phyloP scores from a whole-genome alignment of 108 stramenopile genomes.

The Nitzschia putrida region DNA sequence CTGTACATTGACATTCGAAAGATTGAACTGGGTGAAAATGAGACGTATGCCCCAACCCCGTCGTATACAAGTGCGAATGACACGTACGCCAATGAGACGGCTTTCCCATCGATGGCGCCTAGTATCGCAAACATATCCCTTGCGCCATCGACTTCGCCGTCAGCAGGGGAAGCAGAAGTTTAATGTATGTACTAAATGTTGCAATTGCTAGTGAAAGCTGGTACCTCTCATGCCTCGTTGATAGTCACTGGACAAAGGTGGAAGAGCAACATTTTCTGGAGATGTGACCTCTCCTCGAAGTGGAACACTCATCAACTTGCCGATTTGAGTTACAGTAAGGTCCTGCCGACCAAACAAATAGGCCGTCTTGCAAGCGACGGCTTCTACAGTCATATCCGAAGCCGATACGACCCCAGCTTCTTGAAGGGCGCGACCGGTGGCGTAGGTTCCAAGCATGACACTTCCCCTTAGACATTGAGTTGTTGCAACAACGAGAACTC shows the following conservation, averaged over 20 bases:
- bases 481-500: conserved; percentile 86
- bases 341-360: conserved; percentile 88
- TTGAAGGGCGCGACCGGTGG: conserved; percentile 80
- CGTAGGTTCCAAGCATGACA: conserved; percentile 90
- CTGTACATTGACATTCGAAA: conserved; percentile 14
- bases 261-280: conserved; percentile 58
- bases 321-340: conserved; percentile 55
- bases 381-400: conserved; percentile 96
- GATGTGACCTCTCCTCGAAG: conserved; percentile 82
- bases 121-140: too few relatives aligned
- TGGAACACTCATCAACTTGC: conserved; percentile 65
- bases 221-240: conserved; percentile 38
- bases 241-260: conserved; percentile 67
- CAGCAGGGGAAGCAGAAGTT: too few relatives aligned
- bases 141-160: too few relatives aligned
- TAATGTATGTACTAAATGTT: too few relatives aligned
- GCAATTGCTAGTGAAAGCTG: too few relatives aligned
- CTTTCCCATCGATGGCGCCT: not conserved
- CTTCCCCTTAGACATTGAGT: conserved; percentile 92
- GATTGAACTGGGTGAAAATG: not conserved
- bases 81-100: not conserved
- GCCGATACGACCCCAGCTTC: conserved; percentile 86
- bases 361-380: conserved; percentile 84
- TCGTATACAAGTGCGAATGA: not conserved
- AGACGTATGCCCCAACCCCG: not conserved